phyloP scores from a whole-genome alignment of 148 eudicot species.

The Chenopodium album region DNA sequence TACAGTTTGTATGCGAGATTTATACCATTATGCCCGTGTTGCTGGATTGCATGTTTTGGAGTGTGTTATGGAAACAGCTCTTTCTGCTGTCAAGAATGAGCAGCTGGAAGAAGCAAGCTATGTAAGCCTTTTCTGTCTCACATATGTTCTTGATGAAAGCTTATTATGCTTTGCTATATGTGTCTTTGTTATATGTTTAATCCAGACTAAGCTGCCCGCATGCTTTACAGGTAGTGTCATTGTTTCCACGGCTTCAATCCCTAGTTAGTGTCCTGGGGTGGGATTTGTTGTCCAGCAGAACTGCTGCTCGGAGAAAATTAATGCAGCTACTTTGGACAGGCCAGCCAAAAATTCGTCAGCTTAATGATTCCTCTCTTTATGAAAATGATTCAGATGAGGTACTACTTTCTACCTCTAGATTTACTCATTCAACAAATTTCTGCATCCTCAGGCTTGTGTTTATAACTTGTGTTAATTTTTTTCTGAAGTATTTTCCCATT shows the following conservation, averaged over 20 bases:
- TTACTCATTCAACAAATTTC: background rate
- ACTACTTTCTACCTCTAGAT: background rate
- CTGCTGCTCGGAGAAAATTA: slow-evolving; percentile 66
- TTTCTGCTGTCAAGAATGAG: slow-evolving; percentile 70
- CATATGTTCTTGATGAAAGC: slow-evolving; percentile 8
- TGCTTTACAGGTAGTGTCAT: slow-evolving; percentile 57
- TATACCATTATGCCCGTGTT: slow-evolving; percentile 92
- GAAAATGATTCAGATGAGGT: slow-evolving; percentile 81
- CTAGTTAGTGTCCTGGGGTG: slow-evolving; percentile 94
- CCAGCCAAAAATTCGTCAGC: slow-evolving; percentile 68
- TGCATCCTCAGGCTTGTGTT: background rate
- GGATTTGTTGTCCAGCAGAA: slow-evolving; percentile 90
- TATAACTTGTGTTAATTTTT: background rate
- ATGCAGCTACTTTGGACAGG: slow-evolving; percentile 92
- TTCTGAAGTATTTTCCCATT: slow-evolving; percentile 2
- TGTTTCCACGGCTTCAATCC: slow-evolving; percentile 96
- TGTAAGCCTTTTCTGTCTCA: slow-evolving; percentile 39
- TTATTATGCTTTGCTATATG: slow-evolving; percentile 13
- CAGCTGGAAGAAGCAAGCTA: slow-evolving; percentile 75
- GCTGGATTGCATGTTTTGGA: slow-evolving; percentile 83
- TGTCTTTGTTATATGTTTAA: background rate
- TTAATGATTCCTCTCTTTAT: slow-evolving; percentile 71
- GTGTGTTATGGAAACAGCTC: slow-evolving; percentile 74
- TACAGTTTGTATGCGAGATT: slow-evolving; percentile 66
- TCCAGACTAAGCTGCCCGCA: slow-evolving; percentile 26